These are phyloP conservation scores for Diplodia mutila DNA, from an alignment of 2,329 filamentous ascomycete species.

Conservation along the genomic window DNA sequence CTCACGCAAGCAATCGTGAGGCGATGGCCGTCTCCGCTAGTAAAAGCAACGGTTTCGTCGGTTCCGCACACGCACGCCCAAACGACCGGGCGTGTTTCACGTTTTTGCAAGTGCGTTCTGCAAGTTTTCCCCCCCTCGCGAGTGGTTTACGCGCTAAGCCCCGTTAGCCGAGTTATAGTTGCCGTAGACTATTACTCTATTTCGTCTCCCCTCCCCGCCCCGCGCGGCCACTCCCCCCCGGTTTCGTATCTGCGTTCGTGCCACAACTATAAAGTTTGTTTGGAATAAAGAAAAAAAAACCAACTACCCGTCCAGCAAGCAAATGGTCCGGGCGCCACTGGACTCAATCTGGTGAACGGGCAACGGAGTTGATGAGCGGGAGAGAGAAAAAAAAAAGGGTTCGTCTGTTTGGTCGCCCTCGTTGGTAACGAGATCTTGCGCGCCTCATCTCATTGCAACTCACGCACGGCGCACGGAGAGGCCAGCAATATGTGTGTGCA, in stretches of 20 bases:
- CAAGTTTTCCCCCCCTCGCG: not conserved
- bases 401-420: no score
- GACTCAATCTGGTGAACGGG: no score
- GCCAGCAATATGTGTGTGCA: not conserved
- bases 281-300: not conserved
- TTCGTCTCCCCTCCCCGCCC: not conserved
- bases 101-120: not conserved
- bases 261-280: not conserved
- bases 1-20: no score
- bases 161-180: not conserved
- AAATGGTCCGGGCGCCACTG: no score
- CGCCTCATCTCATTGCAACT: not conserved
- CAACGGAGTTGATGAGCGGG: no score
- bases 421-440: no score
- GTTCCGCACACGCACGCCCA: not conserved
- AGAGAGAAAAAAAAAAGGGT: no score
- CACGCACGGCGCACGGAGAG: not conserved
- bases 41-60: not conserved
- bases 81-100: not conserved
- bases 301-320: not conserved
- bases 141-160: not conserved
- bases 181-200: not conserved
- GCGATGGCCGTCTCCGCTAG: constrained; percentile 1
- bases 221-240: no score
- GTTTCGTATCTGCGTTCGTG: not conserved